These are phyloP conservation scores for Lactarius evosmus DNA, from an alignment of 768 basidiomycete genomes.

Conservation along the genomic window DNA sequence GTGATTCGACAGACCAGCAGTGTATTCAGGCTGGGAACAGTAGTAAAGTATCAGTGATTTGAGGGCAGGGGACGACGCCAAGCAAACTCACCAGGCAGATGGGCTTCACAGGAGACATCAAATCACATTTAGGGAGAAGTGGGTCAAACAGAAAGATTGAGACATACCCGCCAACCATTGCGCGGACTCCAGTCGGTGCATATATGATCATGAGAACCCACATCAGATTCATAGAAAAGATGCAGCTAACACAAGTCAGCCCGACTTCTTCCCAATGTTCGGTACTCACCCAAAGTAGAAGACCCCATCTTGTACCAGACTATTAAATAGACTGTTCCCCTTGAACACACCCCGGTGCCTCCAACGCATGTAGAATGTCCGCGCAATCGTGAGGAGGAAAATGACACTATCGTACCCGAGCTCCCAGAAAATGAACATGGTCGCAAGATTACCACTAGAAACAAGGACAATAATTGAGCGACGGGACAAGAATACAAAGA, in stretches of 20 bases:
- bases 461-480: not conserved
- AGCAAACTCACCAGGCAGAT: conserved; percentile 19
- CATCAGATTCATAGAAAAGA: conserved; percentile 26
- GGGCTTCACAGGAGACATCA: conserved; percentile 10
- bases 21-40: conserved; percentile 20
- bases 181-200: conserved; percentile 27
- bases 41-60: not conserved
- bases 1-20: conserved; percentile 28
- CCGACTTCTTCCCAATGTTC: not conserved
- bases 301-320: conserved; percentile 21
- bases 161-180: conserved; percentile 24
- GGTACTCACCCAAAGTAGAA: conserved; percentile 26
- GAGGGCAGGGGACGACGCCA: no score
- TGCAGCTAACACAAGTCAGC: conserved; percentile 15
- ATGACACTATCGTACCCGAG: conserved; percentile 25
- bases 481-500: not conserved
- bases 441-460: conserved; percentile 18
- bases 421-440: conserved; percentile 27
- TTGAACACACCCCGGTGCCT: conserved; percentile 10
- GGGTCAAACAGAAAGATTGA: not conserved
- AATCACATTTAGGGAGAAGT: not conserved
- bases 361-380: conserved; percentile 26
- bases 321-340: not conserved
- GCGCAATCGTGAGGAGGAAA: conserved; percentile 25
- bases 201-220: conserved; percentile 28